Base-by-base conservation (phyloP, 2,329 filamentous ascomycete genomes). In the Pyricularia grisea region DNA sequence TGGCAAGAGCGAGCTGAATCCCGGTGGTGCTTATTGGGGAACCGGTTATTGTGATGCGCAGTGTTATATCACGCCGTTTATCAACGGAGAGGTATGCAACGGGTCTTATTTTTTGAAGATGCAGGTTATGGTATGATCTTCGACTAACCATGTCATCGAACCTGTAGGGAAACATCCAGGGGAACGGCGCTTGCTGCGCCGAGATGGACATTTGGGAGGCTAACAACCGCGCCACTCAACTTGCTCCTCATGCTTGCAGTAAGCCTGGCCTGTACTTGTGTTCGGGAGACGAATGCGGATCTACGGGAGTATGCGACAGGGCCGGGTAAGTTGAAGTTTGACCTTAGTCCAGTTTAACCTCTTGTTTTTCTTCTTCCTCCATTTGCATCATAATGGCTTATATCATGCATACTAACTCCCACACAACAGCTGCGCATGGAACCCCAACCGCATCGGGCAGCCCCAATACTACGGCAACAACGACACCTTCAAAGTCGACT, bases 11-110 rank as follows among this genome's bases (percentile, higher is more conserved):
- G 74, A 81, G 0, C 80, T 77, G 68, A 88, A 86, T 77, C 81
- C 82, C 68, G 87, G 83, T 31, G 88, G 88, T 69, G 86, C 88
- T 2, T 79, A 81, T 68, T 87, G 87, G 70, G 88, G 88, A 60
- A 87, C 85, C 2, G 88, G 88, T 4, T 90, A 90, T 78, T 90
- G 88, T 67, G 86, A 88, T 73, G 83, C 86, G 0, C 86, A 88
- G 75, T 88, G 86, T 74, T 81, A 79, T 58, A 84, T 84, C 68
- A 75, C 60, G 25, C 76, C 77, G 0, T 86, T 86, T 71, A 84
- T 85, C 72, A 82, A 82, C 70, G 84, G 84, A 31, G 74, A 80
- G 42, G 42, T 50, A 50, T n/a, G 42, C 6, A 5, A 50, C 7
- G 2, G 42, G 12, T 7, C 42, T 20, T 50, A 6, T 42, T 2